Evolutionary conservation across 495 filamentous ascomycete genomes (phyloP).

Genomic region (Trichoderma asperelloides): DNA sequence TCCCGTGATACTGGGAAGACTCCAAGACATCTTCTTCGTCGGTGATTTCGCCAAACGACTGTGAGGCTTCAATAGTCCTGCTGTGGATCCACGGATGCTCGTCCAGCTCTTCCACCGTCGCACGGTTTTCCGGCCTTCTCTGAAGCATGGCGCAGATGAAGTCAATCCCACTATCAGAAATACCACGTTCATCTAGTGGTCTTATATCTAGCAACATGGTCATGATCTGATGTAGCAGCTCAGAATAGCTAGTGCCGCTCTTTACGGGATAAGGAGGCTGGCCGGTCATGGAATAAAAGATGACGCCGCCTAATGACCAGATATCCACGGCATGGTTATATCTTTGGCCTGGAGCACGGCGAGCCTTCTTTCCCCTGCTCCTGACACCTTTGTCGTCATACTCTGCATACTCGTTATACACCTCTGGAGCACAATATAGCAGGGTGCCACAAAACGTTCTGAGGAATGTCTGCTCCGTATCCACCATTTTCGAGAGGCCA

Average conservation of each 20-base stretch:
- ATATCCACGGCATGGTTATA: slow-evolving; percentile 89
- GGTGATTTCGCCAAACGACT: slow-evolving; percentile 36
- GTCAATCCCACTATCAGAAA: slow-evolving; percentile 59
- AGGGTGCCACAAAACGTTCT: slow-evolving; percentile 95
- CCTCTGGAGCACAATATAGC: slow-evolving; percentile 91
- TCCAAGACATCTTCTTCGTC: slow-evolving; percentile 46
- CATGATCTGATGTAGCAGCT: slow-evolving; percentile 81
- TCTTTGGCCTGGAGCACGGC: slow-evolving; percentile 35
- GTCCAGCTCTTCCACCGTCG: slow-evolving; percentile 54
- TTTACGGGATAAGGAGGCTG: slow-evolving; percentile 70
- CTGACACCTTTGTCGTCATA: slow-evolving; percentile 41
- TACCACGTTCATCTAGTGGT: slow-evolving; percentile 42
- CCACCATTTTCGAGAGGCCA: slow-evolving; percentile 66
- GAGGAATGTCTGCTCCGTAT: slow-evolving; percentile 79
- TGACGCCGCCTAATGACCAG: slow-evolving; percentile 87
- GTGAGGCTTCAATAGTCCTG: slow-evolving; percentile 29
- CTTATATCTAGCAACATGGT: slow-evolving; percentile 52
- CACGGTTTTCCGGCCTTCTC: slow-evolving; percentile 57
- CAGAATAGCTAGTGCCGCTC: slow-evolving; percentile 39
- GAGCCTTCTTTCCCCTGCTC: slow-evolving; percentile 28
- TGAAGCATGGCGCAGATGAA: slow-evolving; percentile 72
- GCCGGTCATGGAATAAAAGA: slow-evolving; percentile 70
- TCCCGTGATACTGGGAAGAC: slow-evolving; percentile 46
- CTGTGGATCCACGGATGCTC: slow-evolving; percentile 56
- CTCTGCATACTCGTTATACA: slow-evolving; percentile 75